Evolutionary conservation across 164 flowering plant genomes (phyloP).

Genomic region (Santalum album): DNA sequence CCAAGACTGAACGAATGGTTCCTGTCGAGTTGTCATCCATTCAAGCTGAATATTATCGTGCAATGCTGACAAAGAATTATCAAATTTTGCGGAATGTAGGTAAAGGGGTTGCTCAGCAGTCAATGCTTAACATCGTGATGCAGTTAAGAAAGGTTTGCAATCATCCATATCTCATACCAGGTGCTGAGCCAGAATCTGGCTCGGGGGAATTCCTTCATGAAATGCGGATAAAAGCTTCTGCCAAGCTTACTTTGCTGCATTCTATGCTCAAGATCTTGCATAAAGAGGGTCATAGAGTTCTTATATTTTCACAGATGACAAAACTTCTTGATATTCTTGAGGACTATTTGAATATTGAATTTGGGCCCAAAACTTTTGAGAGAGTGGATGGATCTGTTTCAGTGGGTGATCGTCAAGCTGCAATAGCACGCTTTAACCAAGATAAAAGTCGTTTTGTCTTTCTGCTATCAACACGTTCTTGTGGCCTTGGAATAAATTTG

Average conservation of each 20-base stretch:
- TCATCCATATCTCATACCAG: conserved; percentile 97
- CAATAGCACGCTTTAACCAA: conserved; percentile 91
- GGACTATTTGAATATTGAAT: conserved; percentile 82
- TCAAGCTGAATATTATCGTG: conserved; percentile 98
- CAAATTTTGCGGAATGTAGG: conserved; percentile 86
- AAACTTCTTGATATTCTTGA: conserved; percentile 98
- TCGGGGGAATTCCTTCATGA: conserved; percentile 93
- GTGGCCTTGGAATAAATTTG: conserved; percentile 98
- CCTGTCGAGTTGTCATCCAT: conserved; percentile 96
- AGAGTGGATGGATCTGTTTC: conserved; percentile 99
- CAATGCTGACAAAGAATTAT: conserved; percentile 97
- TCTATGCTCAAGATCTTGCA: conserved; percentile 78
- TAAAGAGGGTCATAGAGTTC: conserved; percentile 89
- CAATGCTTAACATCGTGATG: conserved; percentile 98
- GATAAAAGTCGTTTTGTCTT: conserved; percentile 93
- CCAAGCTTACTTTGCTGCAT: conserved; percentile 88
- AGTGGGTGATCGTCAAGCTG: conserved; percentile 88
- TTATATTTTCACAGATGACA: conserved; percentile 98
- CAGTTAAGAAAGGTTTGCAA: conserved; percentile 96
- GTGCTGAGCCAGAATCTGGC: conserved; percentile 97
- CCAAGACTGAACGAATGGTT: conserved; percentile 92
- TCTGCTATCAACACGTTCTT: conserved; percentile 87
- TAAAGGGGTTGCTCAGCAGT: conserved; percentile 90
- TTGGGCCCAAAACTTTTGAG: conserved; percentile 89
- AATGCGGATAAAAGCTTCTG: conserved; percentile 98